Evolutionary conservation across 2,329 filamentous ascomycete genomes (phyloP).

Genomic region (Ampelomyces quisqualis): DNA sequence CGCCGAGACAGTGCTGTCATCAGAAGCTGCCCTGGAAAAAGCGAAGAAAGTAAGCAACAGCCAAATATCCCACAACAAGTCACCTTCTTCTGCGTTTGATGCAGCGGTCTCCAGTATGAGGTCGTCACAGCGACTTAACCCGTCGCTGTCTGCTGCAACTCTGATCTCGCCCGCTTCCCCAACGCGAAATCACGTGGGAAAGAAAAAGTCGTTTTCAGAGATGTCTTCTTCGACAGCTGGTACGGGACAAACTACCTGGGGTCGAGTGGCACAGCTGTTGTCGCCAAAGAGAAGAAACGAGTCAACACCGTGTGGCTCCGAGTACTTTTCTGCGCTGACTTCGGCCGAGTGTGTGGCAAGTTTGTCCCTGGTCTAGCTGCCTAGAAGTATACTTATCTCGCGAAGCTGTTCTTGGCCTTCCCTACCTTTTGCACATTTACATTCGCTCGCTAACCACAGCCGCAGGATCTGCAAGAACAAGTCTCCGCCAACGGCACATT

Average conservation of each 20-base stretch:
- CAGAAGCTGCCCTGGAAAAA: constrained; percentile 39
- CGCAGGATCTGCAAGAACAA: constrained; percentile 39
- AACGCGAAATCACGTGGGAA: constrained; percentile 6
- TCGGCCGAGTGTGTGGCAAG: constrained; percentile 31
- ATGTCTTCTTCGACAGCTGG: constrained; percentile 23
- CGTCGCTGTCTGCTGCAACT: constrained; percentile 25
- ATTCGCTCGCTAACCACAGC: constrained; percentile 13
- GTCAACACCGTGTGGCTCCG: constrained; percentile 18
- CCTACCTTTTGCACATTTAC: not conserved
- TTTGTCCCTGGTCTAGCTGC: constrained; percentile 32
- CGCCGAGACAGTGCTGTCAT: constrained; percentile 36
- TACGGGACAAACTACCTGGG: constrained; percentile 30
- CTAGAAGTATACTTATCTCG: constrained; percentile 29
- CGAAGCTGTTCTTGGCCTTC: constrained; percentile 8
- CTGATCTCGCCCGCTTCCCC: constrained; percentile 21
- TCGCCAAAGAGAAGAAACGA: constrained; percentile 21
- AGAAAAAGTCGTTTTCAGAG: constrained; percentile 24
- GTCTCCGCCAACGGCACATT: constrained; percentile 24
- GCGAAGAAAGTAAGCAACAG: constrained; percentile 42
- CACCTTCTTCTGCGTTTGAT: constrained; percentile 24
- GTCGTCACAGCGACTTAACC: constrained; percentile 18
- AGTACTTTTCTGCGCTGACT: constrained; percentile 14
- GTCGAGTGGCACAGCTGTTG: constrained; percentile 24
- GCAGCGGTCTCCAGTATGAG: constrained; percentile 23
- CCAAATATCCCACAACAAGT: constrained; percentile 27